Base-by-base conservation (phyloP, 2,329 filamentous ascomycete species). In the Trichophyton benhamiae region DNA sequence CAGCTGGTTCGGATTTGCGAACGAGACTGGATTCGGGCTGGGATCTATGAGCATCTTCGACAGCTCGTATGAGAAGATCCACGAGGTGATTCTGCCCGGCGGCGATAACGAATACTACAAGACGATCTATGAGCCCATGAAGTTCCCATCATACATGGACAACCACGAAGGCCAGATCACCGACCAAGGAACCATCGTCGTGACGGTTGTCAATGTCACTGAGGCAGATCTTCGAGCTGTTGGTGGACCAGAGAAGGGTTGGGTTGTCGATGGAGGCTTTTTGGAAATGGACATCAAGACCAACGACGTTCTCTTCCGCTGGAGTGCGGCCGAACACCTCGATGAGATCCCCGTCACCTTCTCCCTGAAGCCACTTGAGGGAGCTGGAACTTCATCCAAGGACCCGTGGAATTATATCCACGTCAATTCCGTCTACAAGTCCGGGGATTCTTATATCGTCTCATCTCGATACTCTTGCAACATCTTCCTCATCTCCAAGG, bases 271-370 rank as follows among this genome's bases (percentile, higher is more conserved):
- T 61, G 68, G 73, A 15, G 61, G 74, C 0, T 76, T 80, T 63
- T 76, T 79, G 63, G 78, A 80, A 67, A 66, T 80, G 25, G 72
- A 78, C 60, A 72, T 79, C 46, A 74, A 74, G 49, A 77, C 73
- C 0, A 72, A 73, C n/a, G 67, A 75, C 1, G 69, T 77, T 0
- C 64, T 78, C 11, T 80, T 78, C 65, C 68, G 78, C 65, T 80
- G 78, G 78, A 72, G 72, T 36, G 77, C 78, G 4, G 75, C 75
- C 2, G 74, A 79, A 3, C 77, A 80, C 63, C 67, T 79, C 60
- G 60, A 70, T 13, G 53, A 63, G 44, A 53, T 61, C 3, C 60
- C 60, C 2, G 17, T 59, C 38, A 58, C 49, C 15, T 30, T 57
- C 15, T 57, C 60, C 22, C 33, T 22, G 6, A 57, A 57, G 15